A percentile compares a stretch with the other conserved stretches of the same genome.
Evolutionary conservation across 129 eudicot species (phyloP).

Genomic region (Saposhnikovia divaricata): DNA sequence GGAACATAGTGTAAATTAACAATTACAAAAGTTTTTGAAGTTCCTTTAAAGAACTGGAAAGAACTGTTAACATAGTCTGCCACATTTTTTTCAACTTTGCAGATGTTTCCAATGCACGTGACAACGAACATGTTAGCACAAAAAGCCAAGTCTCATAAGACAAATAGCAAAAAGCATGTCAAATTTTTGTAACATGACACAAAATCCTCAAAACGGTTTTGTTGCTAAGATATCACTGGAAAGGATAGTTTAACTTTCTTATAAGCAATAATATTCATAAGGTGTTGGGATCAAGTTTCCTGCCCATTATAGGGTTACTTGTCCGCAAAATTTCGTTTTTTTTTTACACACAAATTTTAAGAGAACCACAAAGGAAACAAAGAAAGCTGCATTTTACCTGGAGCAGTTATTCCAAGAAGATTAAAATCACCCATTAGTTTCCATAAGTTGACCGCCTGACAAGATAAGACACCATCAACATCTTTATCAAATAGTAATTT

Average conservation of each 20-base stretch:
- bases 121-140: not conserved
- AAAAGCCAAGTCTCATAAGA: not conserved
- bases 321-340: not conserved
- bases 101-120: not conserved
- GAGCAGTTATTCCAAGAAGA: slow-evolving; percentile 93
- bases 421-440: slow-evolving; percentile 93
- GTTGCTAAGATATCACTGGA: not conserved
- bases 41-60: not conserved
- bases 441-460: slow-evolving; percentile 87
- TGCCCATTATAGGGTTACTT: not conserved
- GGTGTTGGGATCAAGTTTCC: not conserved
- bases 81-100: not conserved
- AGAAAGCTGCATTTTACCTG: slow-evolving; percentile 40
- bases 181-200: not conserved
- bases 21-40: not conserved
- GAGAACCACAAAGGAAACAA: slow-evolving; percentile 9
- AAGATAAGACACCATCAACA: slow-evolving; percentile 11
- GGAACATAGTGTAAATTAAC: not conserved
- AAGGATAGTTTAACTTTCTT: not conserved
- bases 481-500: not conserved
- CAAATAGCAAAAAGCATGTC: not conserved
- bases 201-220: not conserved
- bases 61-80: not conserved
- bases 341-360: slow-evolving; percentile 7
- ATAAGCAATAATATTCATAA: not conserved